A percentile compares a stretch with the other conserved stretches of the same genome.
phyloP scores from a whole-genome alignment of 2,329 filamentous ascomycete species.

The Alternaria sp. region DNA sequence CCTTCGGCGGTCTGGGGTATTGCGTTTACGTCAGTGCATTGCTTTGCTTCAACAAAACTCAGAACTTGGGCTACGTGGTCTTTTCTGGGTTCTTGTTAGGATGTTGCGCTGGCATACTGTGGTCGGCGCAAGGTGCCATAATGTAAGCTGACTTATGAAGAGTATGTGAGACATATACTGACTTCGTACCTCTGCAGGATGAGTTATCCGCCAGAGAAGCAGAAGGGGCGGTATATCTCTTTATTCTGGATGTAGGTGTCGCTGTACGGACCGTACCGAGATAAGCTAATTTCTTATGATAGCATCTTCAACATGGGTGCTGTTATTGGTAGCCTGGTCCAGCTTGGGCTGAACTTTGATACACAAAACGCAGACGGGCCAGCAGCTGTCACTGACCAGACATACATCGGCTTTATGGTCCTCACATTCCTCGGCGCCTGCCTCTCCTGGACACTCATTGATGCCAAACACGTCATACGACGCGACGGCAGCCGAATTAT shows the following conservation, averaged over 20 bases:
- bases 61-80: constrained; percentile 71
- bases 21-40: constrained; percentile 73
- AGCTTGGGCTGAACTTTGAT: constrained; percentile 71
- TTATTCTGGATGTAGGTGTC: constrained; percentile 74
- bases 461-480: constrained; percentile 73
- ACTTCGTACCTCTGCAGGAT: constrained; percentile 56
- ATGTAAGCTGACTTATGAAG: not conserved
- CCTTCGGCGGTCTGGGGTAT: constrained; percentile 76
- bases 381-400: constrained; percentile 69
- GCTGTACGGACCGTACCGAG: not conserved
- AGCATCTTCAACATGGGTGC: constrained; percentile 85
- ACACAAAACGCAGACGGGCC: constrained; percentile 44
- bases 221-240: constrained; percentile 85
- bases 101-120: constrained; percentile 76
- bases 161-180: not conserved
- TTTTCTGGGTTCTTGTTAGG: constrained; percentile 77
- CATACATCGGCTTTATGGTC: constrained; percentile 83
- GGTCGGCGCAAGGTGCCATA: constrained; percentile 69
- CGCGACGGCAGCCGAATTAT: constrained; percentile 77
- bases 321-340: constrained; percentile 78
- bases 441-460: constrained; percentile 70
- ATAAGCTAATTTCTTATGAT: not conserved
- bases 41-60: constrained; percentile 70
- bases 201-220: constrained; percentile 78
- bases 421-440: constrained; percentile 74